Base-by-base conservation (phyloP, 164 flowering plant genomes). In the Euptelea pleiosperma region DNA sequence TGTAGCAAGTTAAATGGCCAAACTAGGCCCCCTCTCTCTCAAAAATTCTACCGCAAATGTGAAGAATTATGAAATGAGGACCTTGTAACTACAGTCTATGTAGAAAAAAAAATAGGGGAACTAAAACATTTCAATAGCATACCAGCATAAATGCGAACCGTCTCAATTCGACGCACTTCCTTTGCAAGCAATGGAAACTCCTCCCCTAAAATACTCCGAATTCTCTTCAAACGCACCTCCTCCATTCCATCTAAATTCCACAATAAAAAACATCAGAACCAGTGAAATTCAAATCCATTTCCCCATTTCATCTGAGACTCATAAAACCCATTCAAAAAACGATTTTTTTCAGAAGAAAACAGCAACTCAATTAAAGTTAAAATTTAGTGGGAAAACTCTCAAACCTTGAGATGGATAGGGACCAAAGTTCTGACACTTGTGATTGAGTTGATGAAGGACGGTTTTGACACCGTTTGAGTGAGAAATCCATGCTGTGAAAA, bases 71-170 rank as follows among this genome's bases (percentile, higher is more conserved):
- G n/a, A n/a, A n/a, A n/a, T n/a, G n/a, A n/a, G n/a, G n/a, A n/a
- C n/a, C n/a, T n/a, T n/a, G n/a, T n/a, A n/a, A n/a, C n/a, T n/a
- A n/a, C n/a, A n/a, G n/a, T n/a, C n/a, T n/a, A n/a, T n/a, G n/a
- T n/a, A n/a, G n/a, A n/a, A n/a, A n/a, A 16, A 4, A 19, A 48
- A 48, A 2, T 19, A 6, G 4, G 24, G 29, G 14, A 15, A 48
- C 24, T 6, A 7, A 48, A 48, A 26, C 26, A 58, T 39, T 7
- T 11, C 8, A 40, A 55, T 16, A 25, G 35, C 41, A 15, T 47
- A 70, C 74, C 70, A 36, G 64, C 68, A 48, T 71, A 71, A 49
- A 10, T 19, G 10, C 70, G 63, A 58, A 71, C 47, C 12, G 8
- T 62, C 16, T 58, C 71, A 19, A 71, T 55, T 36, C 61, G 34